Conservation (phyloP, 2,329 filamentous ascomycete species). For the Xylariaceae sp. region DNA sequence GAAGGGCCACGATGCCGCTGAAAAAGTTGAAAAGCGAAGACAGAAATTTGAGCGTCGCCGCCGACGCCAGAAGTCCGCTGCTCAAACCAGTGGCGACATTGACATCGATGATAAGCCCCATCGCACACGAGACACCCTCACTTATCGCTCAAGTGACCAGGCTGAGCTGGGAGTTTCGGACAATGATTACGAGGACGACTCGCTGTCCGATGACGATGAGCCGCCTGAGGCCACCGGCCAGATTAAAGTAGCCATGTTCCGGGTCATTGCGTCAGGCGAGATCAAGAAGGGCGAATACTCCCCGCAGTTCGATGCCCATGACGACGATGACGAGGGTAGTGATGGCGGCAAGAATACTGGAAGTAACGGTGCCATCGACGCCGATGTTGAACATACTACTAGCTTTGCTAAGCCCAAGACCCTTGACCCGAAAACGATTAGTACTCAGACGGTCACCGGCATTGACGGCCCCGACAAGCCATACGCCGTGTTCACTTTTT, state of each 20-base stretch:
- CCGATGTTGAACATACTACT: slow-evolving; percentile 91
- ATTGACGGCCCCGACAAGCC: slow-evolving; percentile 95
- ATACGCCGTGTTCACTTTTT: slow-evolving; percentile 95
- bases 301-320: slow-evolving; percentile 93
- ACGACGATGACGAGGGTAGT: slow-evolving; percentile 64
- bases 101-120: slow-evolving; percentile 43
- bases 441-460: slow-evolving; percentile 97
- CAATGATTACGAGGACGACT: slow-evolving; percentile 71
- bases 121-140: slow-evolving; percentile 56
- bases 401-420: slow-evolving; percentile 97
- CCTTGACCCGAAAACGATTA: slow-evolving; percentile 93
- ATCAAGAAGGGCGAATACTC: slow-evolving; percentile 98
- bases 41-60: slow-evolving; percentile 71
- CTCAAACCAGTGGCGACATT: slow-evolving; percentile 37
- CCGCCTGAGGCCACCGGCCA: slow-evolving; percentile 92
- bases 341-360: slow-evolving; percentile 48
- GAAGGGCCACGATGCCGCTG: slow-evolving; percentile 86
- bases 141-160: slow-evolving; percentile 74
- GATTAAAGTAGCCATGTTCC: slow-evolving; percentile 96
- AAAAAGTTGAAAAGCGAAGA: slow-evolving; percentile 83
- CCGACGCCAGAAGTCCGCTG: slow-evolving; percentile 54
- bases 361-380: slow-evolving; percentile 61
- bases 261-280: slow-evolving; percentile 90
- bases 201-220: slow-evolving; percentile 69
- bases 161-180: slow-evolving; percentile 67